Evolutionary conservation across 345 rosid genomes (phyloP).

Genomic region (Psidium friedrichsthalianum): DNA sequence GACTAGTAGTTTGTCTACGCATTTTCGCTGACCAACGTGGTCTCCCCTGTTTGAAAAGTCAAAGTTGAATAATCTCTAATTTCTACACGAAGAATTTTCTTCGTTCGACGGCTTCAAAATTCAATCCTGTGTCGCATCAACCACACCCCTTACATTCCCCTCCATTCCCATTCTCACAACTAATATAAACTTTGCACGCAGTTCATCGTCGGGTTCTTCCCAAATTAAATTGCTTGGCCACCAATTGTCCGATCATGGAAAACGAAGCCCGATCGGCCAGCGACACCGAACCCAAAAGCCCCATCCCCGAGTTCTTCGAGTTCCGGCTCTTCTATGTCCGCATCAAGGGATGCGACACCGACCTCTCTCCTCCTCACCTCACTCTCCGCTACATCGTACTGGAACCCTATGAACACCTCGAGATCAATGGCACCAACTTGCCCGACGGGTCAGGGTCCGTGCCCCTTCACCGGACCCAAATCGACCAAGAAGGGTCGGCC

Average conservation of each 20-base stretch:
- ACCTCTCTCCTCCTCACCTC: not conserved
- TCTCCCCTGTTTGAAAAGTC: not conserved
- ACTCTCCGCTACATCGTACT: not conserved
- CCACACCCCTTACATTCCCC: not conserved
- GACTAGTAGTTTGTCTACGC: not conserved
- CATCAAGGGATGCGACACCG: not conserved
- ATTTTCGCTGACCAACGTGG: not conserved
- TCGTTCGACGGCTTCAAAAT: not conserved
- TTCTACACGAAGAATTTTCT: not conserved
- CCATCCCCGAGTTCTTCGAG: not conserved
- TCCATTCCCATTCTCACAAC: not conserved
- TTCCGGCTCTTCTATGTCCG: constrained; percentile 1
- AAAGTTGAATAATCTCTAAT: not conserved
- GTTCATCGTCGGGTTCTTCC: not conserved
- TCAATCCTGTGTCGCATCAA: not conserved
- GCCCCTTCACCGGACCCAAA: not conserved
- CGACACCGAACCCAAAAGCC: not conserved
- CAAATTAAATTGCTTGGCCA: not conserved
- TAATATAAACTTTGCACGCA: not conserved
- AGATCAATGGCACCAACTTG: not conserved
- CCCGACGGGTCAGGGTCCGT: not conserved
- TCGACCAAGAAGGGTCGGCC: not conserved
- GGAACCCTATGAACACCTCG: not conserved
- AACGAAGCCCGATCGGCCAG: not conserved
- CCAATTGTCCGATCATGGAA: not conserved